Percentiles rank a stretch among this genome's conserved stretches.
These are phyloP conservation scores for Fusarium mundagurra DNA, from an alignment of 2,329 filamentous ascomycete species.

Conservation along the genomic window DNA sequence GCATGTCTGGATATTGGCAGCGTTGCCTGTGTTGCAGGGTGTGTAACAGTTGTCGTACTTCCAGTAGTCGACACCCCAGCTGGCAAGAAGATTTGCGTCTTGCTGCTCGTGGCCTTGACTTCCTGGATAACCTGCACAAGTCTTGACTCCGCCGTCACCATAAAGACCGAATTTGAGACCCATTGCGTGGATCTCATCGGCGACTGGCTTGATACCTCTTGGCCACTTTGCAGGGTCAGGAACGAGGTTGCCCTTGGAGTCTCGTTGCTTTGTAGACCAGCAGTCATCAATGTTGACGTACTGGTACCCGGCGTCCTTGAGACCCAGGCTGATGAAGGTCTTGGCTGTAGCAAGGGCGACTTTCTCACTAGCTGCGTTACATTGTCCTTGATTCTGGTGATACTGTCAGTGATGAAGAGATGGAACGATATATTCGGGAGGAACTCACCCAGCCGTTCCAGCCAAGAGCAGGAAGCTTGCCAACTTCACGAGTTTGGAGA, in stretches of 20 bases:
- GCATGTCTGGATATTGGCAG: constrained; percentile 14
- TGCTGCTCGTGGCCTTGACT: constrained; percentile 20
- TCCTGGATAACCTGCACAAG: constrained; percentile 18
- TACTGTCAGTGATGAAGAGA: background rate
- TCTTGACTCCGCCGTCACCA: constrained; percentile 9
- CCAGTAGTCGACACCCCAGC: constrained; percentile 25
- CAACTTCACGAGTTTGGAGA: constrained; percentile 6
- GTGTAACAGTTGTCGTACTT: constrained; percentile 29
- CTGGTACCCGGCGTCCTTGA: constrained; percentile 18
- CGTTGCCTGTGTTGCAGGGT: constrained; percentile 8
- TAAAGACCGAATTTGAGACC: constrained; percentile 25
- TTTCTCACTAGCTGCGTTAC: constrained; percentile 18
- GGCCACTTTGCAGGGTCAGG: constrained; percentile 21
- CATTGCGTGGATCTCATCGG: constrained; percentile 21
- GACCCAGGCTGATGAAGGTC: constrained; percentile 10
- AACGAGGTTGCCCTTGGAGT: constrained; percentile 13
- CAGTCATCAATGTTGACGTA: constrained; percentile 28
- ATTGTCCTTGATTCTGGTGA: constrained; percentile 19
- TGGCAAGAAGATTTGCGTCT: constrained; percentile 15
- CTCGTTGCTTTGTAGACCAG: constrained; percentile 21
- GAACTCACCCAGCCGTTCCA: constrained; percentile 21
- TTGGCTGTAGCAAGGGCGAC: constrained; percentile 21
- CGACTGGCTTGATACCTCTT: constrained; percentile 22
- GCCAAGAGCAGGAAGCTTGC: constrained; percentile 19
- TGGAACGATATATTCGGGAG: too few species aligned